Percentiles rank a stretch among this genome's conserved stretches.
Conservation (phyloP, 139 green algal species). For the Auxenochlorella pyrenoidosa region DNA sequence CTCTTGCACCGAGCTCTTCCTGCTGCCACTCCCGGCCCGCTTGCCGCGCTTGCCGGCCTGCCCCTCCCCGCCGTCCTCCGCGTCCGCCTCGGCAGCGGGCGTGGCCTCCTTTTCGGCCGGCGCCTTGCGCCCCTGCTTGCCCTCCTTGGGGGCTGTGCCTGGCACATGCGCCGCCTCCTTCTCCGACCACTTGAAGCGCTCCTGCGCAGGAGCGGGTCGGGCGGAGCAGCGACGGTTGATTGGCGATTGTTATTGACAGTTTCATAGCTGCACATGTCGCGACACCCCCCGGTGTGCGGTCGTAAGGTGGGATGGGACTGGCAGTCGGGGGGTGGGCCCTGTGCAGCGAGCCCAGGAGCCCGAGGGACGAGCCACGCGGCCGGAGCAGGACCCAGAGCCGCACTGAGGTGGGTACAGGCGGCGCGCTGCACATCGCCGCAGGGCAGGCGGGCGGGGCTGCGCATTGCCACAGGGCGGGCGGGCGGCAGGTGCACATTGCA, state of each 20-base stretch:
- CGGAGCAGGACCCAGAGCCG: too few relatives aligned
- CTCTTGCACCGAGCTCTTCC: too few relatives aligned
- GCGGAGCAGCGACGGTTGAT: too few relatives aligned
- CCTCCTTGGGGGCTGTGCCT: not conserved
- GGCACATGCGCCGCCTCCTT: not conserved
- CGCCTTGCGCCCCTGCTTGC: not conserved
- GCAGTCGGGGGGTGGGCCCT: not conserved
- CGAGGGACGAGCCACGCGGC: too few relatives aligned
- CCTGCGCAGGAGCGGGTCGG: not conserved
- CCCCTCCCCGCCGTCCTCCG: not conserved
- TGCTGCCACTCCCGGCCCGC: not conserved
- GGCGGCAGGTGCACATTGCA: too few relatives aligned
- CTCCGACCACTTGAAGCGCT: slow-evolving; percentile 24
- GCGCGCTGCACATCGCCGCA: too few relatives aligned
- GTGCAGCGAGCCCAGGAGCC: not conserved
- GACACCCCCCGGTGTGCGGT: too few relatives aligned
- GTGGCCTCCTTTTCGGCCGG: not conserved
- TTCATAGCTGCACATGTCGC: too few relatives aligned
- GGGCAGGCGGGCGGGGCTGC: too few relatives aligned
- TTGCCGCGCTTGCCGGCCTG: not conserved
- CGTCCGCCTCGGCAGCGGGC: not conserved
- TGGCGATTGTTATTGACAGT: too few relatives aligned
- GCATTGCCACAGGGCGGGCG: too few relatives aligned
- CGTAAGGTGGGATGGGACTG: not conserved
- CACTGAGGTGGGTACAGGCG: too few relatives aligned